These are phyloP conservation scores for Nicotiana noctiflora DNA, from an alignment of 257 asterid genomes.

Conservation along the genomic window DNA sequence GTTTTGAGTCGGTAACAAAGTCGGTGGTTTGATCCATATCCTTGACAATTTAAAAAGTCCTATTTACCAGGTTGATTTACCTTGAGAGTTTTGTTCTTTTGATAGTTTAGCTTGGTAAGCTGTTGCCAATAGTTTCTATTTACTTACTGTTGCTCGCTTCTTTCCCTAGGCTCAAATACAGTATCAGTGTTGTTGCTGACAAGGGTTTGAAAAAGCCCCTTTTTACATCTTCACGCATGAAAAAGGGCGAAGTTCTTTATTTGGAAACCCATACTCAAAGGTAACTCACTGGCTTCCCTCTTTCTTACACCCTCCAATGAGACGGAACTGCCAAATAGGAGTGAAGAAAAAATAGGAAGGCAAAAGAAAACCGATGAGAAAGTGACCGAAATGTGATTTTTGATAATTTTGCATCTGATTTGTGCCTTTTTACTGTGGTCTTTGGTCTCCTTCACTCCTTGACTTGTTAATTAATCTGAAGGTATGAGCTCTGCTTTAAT, in stretches of 20 bases:
- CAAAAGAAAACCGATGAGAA: background rate
- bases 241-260: slow-evolving; percentile 89
- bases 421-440: background rate
- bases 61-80: background rate
- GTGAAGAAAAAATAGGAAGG: background rate
- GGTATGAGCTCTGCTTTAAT: slow-evolving; percentile 87
- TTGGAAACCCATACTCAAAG: slow-evolving; percentile 79
- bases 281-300: slow-evolving; percentile 24
- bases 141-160: slow-evolving; percentile 4
- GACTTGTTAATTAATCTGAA: slow-evolving; percentile 23
- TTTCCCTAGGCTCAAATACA: slow-evolving; percentile 79
- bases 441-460: slow-evolving; percentile 10
- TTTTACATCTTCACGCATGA: slow-evolving; percentile 89
- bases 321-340: background rate
- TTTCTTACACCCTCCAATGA: background rate
- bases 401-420: background rate
- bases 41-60: background rate
- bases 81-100: background rate
- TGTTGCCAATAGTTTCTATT: background rate
- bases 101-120: background rate
- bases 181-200: slow-evolving; percentile 93
- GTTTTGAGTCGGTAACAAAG: background rate
- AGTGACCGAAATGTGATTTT: background rate
- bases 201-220: slow-evolving; percentile 74
- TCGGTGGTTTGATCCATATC: background rate